Conservation (phyloP, 331 rosid genomes). For the Quercus tomentella region DNA sequence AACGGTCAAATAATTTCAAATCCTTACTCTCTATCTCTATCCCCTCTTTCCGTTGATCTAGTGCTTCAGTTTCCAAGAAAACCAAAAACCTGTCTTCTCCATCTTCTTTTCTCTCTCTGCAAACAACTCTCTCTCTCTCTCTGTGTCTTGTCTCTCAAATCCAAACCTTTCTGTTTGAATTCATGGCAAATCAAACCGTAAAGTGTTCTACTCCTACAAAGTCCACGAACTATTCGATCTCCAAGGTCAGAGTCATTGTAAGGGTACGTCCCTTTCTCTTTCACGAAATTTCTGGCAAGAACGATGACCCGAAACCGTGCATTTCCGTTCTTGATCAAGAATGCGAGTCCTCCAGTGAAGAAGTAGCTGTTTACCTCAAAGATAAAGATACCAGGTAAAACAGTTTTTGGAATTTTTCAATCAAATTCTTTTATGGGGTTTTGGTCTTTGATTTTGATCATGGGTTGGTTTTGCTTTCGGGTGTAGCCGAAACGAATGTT, state of each 20-base stretch:
- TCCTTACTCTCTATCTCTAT: too few relatives aligned
- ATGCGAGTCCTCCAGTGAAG: constrained; percentile 22
- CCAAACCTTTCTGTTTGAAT: background rate
- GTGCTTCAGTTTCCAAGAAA: too few relatives aligned
- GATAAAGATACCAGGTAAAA: constrained; percentile 72
- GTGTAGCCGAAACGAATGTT: constrained; percentile 79
- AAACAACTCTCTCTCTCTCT: background rate
- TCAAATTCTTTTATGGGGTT: background rate
- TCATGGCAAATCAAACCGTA: constrained; percentile 30
- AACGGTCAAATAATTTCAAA: too few relatives aligned
- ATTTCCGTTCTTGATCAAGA: constrained; percentile 46
- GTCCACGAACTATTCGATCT: constrained; percentile 24
- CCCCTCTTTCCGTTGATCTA: too few relatives aligned
- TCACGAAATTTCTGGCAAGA: constrained; percentile 35
- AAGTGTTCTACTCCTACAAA: constrained; percentile 29
- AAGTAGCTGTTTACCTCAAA: constrained; percentile 63
- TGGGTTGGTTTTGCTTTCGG: background rate
- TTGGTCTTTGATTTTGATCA: background rate
- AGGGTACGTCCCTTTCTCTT: constrained; percentile 86
- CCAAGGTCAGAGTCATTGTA: constrained; percentile 74
- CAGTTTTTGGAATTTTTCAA: background rate
- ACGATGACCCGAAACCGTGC: constrained; percentile 36
- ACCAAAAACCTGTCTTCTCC: too few relatives aligned
- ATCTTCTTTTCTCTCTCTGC: background rate
- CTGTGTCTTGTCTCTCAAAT: background rate